These are phyloP conservation scores for Leishmania tarentolae DNA, from an alignment of 208 protist genomes.

Conservation along the genomic window DNA sequence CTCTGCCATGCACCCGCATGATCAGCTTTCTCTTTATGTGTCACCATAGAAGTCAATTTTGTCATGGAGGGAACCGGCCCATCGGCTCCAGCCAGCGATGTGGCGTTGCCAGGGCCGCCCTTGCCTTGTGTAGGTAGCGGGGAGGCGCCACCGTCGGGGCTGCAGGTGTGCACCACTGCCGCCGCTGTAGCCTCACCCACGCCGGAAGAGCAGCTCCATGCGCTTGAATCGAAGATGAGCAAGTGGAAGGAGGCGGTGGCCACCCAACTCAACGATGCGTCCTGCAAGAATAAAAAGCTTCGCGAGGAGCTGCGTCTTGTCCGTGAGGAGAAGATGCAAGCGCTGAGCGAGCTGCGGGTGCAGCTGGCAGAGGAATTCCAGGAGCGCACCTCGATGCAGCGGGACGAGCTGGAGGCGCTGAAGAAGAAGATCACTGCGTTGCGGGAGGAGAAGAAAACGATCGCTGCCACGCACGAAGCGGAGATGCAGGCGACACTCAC, in stretches of 20 bases:
- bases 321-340: slow-evolving; percentile 30
- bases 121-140: not conserved
- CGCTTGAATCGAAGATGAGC: slow-evolving; percentile 52
- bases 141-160: not conserved
- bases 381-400: slow-evolving; percentile 60
- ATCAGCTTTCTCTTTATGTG: not conserved
- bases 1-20: not conserved
- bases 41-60: not conserved
- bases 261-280: slow-evolving; percentile 59
- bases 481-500: slow-evolving; percentile 32
- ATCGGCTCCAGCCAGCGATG: not conserved
- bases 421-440: slow-evolving; percentile 32
- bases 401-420: slow-evolving; percentile 55
- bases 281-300: slow-evolving; percentile 71
- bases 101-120: not conserved
- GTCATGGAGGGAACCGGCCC: not conserved
- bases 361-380: slow-evolving; percentile 72
- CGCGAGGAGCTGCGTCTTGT: slow-evolving; percentile 58
- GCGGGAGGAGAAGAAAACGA: slow-evolving; percentile 45
- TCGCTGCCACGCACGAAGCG: slow-evolving; percentile 46
- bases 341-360: slow-evolving; percentile 48
- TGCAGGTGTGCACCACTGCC: not conserved
- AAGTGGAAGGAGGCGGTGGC: slow-evolving; percentile 68
- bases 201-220: slow-evolving; percentile 41
- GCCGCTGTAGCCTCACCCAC: slow-evolving; percentile 3